These are phyloP conservation scores for Chaetomiaceae sp. DNA, from an alignment of 2,329 filamentous ascomycete species.

Conservation along the genomic window DNA sequence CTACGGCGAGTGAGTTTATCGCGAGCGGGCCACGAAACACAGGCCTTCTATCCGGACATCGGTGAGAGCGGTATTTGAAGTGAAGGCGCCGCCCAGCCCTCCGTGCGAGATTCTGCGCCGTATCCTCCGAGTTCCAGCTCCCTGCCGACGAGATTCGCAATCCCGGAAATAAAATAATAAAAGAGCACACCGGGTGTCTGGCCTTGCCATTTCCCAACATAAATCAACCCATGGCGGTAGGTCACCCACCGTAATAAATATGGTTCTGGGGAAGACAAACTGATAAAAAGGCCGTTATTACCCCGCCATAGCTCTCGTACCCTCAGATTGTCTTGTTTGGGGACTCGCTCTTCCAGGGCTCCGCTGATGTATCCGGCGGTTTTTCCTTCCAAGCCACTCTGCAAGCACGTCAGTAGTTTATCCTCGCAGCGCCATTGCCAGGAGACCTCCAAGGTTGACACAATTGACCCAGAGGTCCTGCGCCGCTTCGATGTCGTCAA, in stretches of 20 bases:
- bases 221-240: slow-evolving; percentile 22
- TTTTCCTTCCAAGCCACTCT: slow-evolving; percentile 73
- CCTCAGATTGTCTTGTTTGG: slow-evolving; percentile 81
- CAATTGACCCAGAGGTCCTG: slow-evolving; percentile 55
- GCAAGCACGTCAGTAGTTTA: slow-evolving; percentile 54
- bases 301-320: slow-evolving; percentile 46
- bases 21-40: slow-evolving; percentile 6
- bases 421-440: not conserved
- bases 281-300: not conserved
- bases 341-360: slow-evolving; percentile 78
- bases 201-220: not conserved
- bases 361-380: slow-evolving; percentile 56
- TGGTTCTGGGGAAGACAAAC: not conserved
- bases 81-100: not conserved
- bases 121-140: too few relatives aligned
- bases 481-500: slow-evolving; percentile 83
- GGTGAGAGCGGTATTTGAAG: slow-evolving; percentile 14
- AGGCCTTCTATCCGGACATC: not conserved
- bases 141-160: too few relatives aligned
- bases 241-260: not conserved
- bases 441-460: slow-evolving; percentile 4
- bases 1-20: too few relatives aligned
- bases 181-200: too few relatives aligned
- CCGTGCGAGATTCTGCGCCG: not conserved
- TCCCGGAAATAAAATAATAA: too few relatives aligned